phyloP scores from a whole-genome alignment of 2,329 filamentous ascomycete species.

The Apiospora koreana region DNA sequence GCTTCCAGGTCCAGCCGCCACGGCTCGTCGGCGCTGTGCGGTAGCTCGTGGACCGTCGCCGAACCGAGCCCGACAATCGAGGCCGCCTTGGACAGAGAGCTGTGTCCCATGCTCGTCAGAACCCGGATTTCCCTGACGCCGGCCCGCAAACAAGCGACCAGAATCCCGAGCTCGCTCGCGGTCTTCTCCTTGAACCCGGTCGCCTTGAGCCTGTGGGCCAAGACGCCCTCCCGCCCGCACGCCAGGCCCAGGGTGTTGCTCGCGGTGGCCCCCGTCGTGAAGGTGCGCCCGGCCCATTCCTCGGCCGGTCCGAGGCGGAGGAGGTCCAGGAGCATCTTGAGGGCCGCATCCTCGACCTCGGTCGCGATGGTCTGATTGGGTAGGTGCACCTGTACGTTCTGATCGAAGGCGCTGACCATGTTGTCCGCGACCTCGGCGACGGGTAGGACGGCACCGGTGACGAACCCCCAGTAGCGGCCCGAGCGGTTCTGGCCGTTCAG shows the following conservation, averaged over 20 bases:
- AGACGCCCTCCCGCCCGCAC: conserved; percentile 63
- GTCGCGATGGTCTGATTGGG: conserved; percentile 75
- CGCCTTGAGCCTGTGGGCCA: conserved; percentile 41
- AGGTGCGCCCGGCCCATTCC: conserved; percentile 57
- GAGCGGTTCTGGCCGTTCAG: conserved; percentile 67
- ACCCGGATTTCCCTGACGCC: conserved; percentile 71
- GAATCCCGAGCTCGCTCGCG: conserved; percentile 70
- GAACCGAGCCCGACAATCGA: conserved; percentile 79
- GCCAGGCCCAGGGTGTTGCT: conserved; percentile 80
- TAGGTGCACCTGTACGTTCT: conserved; percentile 83
- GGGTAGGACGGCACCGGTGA: conserved; percentile 79
- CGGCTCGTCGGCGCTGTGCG: conserved; percentile 50
- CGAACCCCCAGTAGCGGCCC: conserved; percentile 82
- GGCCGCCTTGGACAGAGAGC: conserved; percentile 81
- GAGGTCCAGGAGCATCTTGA: conserved; percentile 69
- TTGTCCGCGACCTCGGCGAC: conserved; percentile 82
- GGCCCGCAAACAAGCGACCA: conserved; percentile 64
- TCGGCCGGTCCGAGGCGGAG: conserved; percentile 61
- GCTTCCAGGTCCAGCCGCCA: conserved; percentile 70
- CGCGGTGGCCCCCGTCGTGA: conserved; percentile 67
- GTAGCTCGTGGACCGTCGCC: conserved; percentile 63
- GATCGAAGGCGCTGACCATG: conserved; percentile 77
- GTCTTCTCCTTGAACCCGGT: conserved; percentile 29
- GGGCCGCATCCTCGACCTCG: conserved; percentile 71
- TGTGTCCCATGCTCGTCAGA: conserved; percentile 80